These are phyloP conservation scores for Neocucurbitaria cava DNA, from an alignment of 2,329 filamentous ascomycete species.

Conservation along the genomic window DNA sequence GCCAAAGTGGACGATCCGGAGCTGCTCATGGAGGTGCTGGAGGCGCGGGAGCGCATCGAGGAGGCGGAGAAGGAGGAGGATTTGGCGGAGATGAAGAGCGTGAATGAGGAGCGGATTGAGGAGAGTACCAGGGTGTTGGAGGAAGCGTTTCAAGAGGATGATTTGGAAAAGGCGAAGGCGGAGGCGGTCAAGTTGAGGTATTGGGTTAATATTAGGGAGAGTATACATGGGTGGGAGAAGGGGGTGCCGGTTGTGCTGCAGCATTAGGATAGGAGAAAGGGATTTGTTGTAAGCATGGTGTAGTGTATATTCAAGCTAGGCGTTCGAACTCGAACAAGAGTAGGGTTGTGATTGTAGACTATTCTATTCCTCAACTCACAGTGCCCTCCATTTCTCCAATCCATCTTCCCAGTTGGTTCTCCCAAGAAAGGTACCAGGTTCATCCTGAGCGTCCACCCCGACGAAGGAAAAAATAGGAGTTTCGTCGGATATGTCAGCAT, in stretches of 20 bases:
- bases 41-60: slow-evolving; percentile 70
- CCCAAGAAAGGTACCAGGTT: no score
- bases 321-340: no score
- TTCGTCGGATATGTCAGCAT: no score
- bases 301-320: no score
- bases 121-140: slow-evolving; percentile 69
- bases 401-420: no score
- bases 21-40: slow-evolving; percentile 79
- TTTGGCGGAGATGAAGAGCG: slow-evolving; percentile 63
- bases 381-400: no score
- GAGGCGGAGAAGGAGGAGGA: slow-evolving; percentile 66
- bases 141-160: slow-evolving; percentile 68
- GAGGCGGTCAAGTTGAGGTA: slow-evolving; percentile 84
- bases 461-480: no score
- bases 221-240: slow-evolving; percentile 81
- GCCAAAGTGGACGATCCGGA: slow-evolving; percentile 73
- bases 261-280: slow-evolving; percentile 50
- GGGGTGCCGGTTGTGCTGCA: slow-evolving; percentile 68
- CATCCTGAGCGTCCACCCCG: no score
- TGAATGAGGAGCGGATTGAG: slow-evolving; percentile 73
- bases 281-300: background rate
- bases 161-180: slow-evolving; percentile 69
- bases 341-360: no score
- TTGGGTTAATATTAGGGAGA: slow-evolving; percentile 87
- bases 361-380: no score